Percentiles rank a stretch among this genome's conserved stretches.
These are phyloP conservation scores for sunflower (Helianthus annuus) DNA, from an alignment of 129 eudicot species.

Conservation along the genomic window HanXRQr2.0-SUNRISE NC_035433.2:140514669-140515168, in stretches of 20 bases:
- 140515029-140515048: background rate
- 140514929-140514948: too few relatives aligned
- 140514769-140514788: background rate
- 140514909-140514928: background rate
- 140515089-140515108: too few relatives aligned
- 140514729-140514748: too few relatives aligned
- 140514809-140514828: background rate
- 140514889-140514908: conserved; percentile 4
- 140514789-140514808: conserved; percentile 5
- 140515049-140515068: background rate
- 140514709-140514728: too few relatives aligned
- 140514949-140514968: too few relatives aligned
- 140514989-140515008: background rate
- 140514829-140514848: conserved; percentile 2
- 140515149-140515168: background rate
- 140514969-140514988: too few relatives aligned
- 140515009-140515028: background rate
- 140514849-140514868: conserved; percentile 9
- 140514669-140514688: too few relatives aligned
- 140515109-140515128: too few relatives aligned
- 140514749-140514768: background rate
- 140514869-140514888: conserved; percentile 12
- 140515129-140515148: conserved; percentile 16
- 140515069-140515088: background rate
- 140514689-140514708: too few relatives aligned